Base-by-base conservation (phyloP, 73 alveolate species). In the Tetrahymena malaccensis region DNA sequence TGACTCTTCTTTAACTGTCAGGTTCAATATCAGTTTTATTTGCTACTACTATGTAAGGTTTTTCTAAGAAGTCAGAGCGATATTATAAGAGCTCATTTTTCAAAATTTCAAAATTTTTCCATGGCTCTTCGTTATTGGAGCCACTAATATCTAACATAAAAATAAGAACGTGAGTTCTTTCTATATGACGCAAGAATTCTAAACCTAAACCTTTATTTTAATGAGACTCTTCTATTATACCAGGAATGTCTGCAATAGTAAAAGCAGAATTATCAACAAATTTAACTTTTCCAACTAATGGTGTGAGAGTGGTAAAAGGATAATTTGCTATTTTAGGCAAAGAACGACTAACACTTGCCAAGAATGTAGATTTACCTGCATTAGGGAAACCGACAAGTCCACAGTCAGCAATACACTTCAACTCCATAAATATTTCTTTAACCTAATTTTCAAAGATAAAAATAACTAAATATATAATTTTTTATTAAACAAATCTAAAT, bases 301-400 rank as follows among this genome's bases (percentile, higher is more conserved):
- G 99, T 85, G 98, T 97, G 44, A 99, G 96, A 19, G 99, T 98
- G n/a, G 99, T 99, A 95, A 99, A 99, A 58, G 99, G 99, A 84
- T 99, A 99, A 33, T 98, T 99, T 11, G 99, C 99, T 17, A 99
- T 98, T 96, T 99, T 99, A 55, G 99, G 99, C 43, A 97, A 96
- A 10, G 99, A 99, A 43, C 99, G 95, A 33, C 97, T 96, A 33
- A 98, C 98, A 34, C 99, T 95, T 6, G 99, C 98, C 33, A 99
- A 96, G 31, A 99, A 96, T 1, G 99, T 97, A 35, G 99, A 96
- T 95, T 99, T 99, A 85, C 99, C 99, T 38, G 99, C 99, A 95
- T 99, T 99, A 17, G 99, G 99, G 96, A 97, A 98, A 85, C 99
- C 99, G n/a, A 97, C 98, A 38, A 99, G 96, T 21, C 99, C 99